Base-by-base conservation (phyloP, 179 eudicot species). In the Nepenthes alata region DNA sequence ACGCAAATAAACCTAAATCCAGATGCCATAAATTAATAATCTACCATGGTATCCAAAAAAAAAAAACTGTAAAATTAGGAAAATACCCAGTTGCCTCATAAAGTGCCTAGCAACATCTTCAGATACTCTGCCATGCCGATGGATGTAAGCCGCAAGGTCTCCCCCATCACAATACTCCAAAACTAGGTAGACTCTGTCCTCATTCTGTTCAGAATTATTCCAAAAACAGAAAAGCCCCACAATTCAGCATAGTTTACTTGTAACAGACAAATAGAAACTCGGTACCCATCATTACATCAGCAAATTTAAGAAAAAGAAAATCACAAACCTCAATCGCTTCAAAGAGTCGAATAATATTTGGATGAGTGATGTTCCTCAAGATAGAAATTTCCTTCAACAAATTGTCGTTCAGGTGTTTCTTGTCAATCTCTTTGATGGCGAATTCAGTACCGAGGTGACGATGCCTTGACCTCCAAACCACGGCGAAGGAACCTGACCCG, bases 91-190 rank as follows among this genome's bases (percentile, higher is more conserved):
- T 58, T 81, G 85, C 67, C 67, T 81, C 64, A 81, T 73, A 65
- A 81, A 81, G 70, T 81, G 80, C 55, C 68, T 81, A 47, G 83
- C 83, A 72, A 69, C 74, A 66, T 74, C 77, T 69, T 78, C 80
- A 0, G 85, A 70, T 0, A 78, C 80, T 78, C 76, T 75, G 14
- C 85, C 85, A 69, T 69, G 77, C 34, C 75, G 72, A 35, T 78
- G 68, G 71, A 81, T 76, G 67, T 81, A 81, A 35, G 64, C 82
- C 11, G 80, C 82, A 41, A 81, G 73, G 71, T 81, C 85, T 1
- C 85, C 85, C 38, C 85, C 85, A 37, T 72, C 75, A 55, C 85
- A 81, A 39, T 78, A 81, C 70, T 81, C 85, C 85, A 81, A 75
- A 57, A 81, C 80, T 65, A 81, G 64, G 63, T 47, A 81, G 37